Percentiles rank a stretch among this genome's conserved stretches.
These are phyloP conservation scores for Lachnellula cervina DNA, from an alignment of 2,329 filamentous ascomycete species.

Conservation along the genomic window DNA sequence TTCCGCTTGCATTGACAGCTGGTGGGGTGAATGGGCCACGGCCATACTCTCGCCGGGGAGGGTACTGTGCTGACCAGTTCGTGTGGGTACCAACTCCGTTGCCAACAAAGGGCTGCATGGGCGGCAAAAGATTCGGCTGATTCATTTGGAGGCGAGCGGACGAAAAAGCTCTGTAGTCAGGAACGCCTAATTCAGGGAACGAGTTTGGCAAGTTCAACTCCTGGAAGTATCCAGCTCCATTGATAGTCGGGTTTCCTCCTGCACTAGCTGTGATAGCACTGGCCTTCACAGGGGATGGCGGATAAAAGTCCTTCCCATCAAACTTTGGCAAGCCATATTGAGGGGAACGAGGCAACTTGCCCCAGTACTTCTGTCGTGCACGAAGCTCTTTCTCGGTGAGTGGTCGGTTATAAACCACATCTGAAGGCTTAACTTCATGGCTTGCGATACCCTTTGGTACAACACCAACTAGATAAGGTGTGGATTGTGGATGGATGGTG, in stretches of 20 bases:
- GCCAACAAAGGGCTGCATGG: not conserved
- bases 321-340: conserved; percentile 54
- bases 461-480: conserved; percentile 52
- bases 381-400: conserved; percentile 55
- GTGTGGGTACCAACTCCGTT: not conserved
- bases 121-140: not conserved
- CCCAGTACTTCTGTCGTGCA: conserved; percentile 58
- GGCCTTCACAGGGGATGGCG: conserved; percentile 47
- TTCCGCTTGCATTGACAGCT: not conserved
- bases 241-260: not conserved
- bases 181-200: conserved; percentile 11
- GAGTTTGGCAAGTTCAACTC: conserved; percentile 6
- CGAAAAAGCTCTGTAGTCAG: conserved; percentile 7
- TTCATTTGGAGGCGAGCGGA: not conserved
- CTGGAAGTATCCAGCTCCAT: not conserved
- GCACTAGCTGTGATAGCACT: conserved; percentile 1
- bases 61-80: not conserved
- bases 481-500: conserved; percentile 1
- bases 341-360: conserved; percentile 46
- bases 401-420: conserved; percentile 52
- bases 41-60: not conserved
- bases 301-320: conserved; percentile 61
- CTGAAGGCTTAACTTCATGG: conserved; percentile 39
- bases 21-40: conserved; percentile 1
- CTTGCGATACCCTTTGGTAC: conserved; percentile 42